A percentile compares a stretch with the other conserved stretches of the same genome.
Evolutionary conservation across 495 filamentous ascomycete species (phyloP).

Genomic region (Aspergillus olivimuriae): DNA sequence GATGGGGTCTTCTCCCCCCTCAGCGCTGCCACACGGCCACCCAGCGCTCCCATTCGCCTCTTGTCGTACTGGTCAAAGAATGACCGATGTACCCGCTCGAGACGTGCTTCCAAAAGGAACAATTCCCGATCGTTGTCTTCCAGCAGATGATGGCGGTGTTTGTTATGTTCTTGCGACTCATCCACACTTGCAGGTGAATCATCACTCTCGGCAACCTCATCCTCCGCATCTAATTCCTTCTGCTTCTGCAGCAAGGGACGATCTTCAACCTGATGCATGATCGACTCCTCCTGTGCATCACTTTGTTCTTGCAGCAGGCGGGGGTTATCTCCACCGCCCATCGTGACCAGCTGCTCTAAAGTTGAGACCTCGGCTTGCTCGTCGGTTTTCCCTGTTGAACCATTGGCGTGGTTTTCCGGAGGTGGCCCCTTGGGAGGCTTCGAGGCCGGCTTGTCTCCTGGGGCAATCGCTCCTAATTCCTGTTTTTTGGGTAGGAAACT

Average conservation of each 20-base stretch:
- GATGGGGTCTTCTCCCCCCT: slow-evolving; percentile 44
- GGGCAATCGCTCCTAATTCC: slow-evolving; percentile 46
- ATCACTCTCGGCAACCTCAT: slow-evolving; percentile 52
- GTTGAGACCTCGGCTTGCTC: slow-evolving; percentile 43
- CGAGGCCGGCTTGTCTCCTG: slow-evolving; percentile 13
- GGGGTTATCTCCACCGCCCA: slow-evolving; percentile 68
- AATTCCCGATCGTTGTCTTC: slow-evolving; percentile 82
- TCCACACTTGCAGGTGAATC: slow-evolving; percentile 34
- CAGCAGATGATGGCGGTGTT: slow-evolving; percentile 68
- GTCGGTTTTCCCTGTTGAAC: slow-evolving; percentile 22
- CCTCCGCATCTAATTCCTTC: slow-evolving; percentile 77
- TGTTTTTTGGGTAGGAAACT: slow-evolving; percentile 89
- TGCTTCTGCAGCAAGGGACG: slow-evolving; percentile 83
- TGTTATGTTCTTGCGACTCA: slow-evolving; percentile 35
- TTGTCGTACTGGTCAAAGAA: slow-evolving; percentile 81
- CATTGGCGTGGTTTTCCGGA: slow-evolving; percentile 32
- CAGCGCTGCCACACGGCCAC: slow-evolving; percentile 54
- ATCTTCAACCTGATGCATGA: slow-evolving; percentile 84
- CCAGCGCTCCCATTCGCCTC: slow-evolving; percentile 40
- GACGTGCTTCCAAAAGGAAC: slow-evolving; percentile 60
- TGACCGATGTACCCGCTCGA: slow-evolving; percentile 64
- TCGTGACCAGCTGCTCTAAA: slow-evolving; percentile 67
- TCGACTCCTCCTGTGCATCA: slow-evolving; percentile 73
- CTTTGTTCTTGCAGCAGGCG: slow-evolving; percentile 66
- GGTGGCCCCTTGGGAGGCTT: slow-evolving; percentile 16